Conservation (phyloP, 768 basidiomycete genomes). For the Melanogaster broomeanus region DNA sequence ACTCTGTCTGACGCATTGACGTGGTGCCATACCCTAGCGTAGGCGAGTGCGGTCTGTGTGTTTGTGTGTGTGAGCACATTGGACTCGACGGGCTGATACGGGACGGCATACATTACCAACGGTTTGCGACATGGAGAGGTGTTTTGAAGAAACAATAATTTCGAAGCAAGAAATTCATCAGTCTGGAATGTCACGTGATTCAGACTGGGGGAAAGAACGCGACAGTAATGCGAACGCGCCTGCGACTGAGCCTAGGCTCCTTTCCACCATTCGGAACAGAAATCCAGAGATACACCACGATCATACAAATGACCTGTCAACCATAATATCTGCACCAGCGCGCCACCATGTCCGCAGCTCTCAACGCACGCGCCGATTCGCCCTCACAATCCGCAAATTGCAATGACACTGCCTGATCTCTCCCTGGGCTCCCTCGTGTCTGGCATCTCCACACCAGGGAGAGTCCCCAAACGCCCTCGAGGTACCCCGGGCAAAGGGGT, state of each 20-base stretch:
- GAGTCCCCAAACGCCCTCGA: conserved; percentile 44
- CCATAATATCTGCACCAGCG: no score
- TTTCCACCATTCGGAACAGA: no score
- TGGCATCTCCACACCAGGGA: conserved; percentile 53
- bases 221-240: no score
- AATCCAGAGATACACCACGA: no score
- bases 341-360: conserved; percentile 46
- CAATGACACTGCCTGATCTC: conserved; percentile 56
- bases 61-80: not conserved
- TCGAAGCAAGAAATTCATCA: not conserved
- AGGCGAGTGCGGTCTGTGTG: conserved; percentile 87
- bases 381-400: conserved; percentile 46
- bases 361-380: conserved; percentile 40
- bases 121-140: conserved; percentile 70
- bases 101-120: conserved; percentile 67
- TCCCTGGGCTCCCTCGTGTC: conserved; percentile 59
- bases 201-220: no score
- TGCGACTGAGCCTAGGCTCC: no score
- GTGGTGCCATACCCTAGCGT: conserved; percentile 95
- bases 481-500: conserved; percentile 35
- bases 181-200: not conserved
- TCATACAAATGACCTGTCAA: no score
- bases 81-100: not conserved
- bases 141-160: not conserved
- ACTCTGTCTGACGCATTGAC: conserved; percentile 88